Percentiles rank a stretch among this genome's conserved stretches.
Evolutionary conservation across 345 rosid species (phyloP).

Genomic region (Syzygium grande): DNA sequence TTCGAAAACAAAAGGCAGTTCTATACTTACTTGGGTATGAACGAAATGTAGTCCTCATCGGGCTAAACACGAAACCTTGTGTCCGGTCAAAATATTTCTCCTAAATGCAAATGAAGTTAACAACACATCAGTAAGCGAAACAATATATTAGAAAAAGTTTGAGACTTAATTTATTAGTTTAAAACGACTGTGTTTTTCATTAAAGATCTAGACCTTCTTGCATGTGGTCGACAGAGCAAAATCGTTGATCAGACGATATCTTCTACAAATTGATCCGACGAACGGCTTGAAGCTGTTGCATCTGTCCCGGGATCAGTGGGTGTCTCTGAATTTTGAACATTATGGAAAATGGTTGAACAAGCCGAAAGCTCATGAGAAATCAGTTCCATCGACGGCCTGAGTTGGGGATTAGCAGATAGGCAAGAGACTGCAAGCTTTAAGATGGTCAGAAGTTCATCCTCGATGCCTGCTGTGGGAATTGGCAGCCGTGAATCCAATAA

Average conservation of each 20-base stretch:
- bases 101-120: background rate
- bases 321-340: background rate
- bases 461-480: background rate
- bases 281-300: background rate
- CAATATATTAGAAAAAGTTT: too few relatives aligned
- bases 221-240: background rate
- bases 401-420: background rate
- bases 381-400: slow-evolving; percentile 18
- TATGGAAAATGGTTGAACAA: background rate
- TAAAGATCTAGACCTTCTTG: background rate
- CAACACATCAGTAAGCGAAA: background rate
- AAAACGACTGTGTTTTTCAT: too few relatives aligned
- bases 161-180: background rate
- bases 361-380: background rate
- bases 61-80: background rate
- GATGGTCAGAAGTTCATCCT: background rate
- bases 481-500: background rate
- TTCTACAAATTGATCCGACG: background rate
- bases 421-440: background rate
- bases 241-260: background rate
- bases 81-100: background rate
- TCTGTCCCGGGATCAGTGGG: background rate
- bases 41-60: background rate
- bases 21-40: background rate
- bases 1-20: background rate